A percentile compares a stretch with the other conserved stretches of the same genome.
Evolutionary conservation across 2,329 filamentous ascomycete genomes (phyloP).

Genomic region (Alternaria postmessia): DNA sequence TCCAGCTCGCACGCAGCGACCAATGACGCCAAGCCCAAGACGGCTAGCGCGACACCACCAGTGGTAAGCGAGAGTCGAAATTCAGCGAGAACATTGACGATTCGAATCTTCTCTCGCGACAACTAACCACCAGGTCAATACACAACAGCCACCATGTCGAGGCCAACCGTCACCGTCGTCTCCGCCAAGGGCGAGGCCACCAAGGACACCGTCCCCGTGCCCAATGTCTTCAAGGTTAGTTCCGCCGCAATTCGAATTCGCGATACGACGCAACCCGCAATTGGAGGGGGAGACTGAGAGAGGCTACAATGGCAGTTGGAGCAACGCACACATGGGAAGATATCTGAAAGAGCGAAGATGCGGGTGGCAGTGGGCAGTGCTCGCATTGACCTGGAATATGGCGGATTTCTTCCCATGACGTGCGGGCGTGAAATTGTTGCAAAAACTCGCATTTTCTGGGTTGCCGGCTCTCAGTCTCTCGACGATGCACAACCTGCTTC

Average conservation of each 20-base stretch:
- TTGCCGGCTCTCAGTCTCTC: constrained; percentile 6
- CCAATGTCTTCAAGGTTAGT: constrained; percentile 84
- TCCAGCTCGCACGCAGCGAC: not conserved
- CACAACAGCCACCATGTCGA: constrained; percentile 67
- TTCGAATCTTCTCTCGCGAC: constrained; percentile 20
- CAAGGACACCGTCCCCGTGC: constrained; percentile 88
- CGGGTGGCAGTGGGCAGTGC: not conserved
- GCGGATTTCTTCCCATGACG: constrained; percentile 9
- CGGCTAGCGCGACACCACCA: constrained; percentile 2
- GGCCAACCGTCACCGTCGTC: constrained; percentile 97
- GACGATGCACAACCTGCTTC: not conserved
- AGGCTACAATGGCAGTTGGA: constrained; percentile 16
- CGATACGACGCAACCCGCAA: constrained; percentile 16
- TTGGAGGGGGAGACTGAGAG: constrained; percentile 4
- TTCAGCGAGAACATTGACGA: constrained; percentile 8
- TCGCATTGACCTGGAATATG: constrained; percentile 1
- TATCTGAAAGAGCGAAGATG: not conserved
- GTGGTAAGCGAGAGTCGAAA: constrained; percentile 9
- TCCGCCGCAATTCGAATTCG: constrained; percentile 21
- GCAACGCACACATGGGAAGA: constrained; percentile 20
- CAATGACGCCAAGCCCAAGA: not conserved
- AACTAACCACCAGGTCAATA: constrained; percentile 44
- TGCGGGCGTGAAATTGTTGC: constrained; percentile 1
- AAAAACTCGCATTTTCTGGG: constrained; percentile 8
- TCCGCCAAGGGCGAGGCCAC: constrained; percentile 93